A percentile compares a stretch with the other conserved stretches of the same genome.
Evolutionary conservation across 176 grass and related monocot species (phyloP).

Genomic region (Aegilops tauschii): DNA sequence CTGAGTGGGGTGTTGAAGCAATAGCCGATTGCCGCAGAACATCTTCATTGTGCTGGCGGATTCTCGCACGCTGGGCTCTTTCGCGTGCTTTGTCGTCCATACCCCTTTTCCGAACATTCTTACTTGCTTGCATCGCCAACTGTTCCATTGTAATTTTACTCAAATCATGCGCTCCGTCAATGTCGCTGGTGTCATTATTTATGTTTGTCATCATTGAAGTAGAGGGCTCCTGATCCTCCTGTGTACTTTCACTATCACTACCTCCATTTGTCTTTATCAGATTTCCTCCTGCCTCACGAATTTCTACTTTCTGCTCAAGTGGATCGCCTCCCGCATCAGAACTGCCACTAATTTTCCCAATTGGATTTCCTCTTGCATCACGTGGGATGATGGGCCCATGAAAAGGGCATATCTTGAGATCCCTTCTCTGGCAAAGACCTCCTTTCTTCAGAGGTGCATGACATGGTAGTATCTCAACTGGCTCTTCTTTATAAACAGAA

Average conservation of each 20-base stretch:
- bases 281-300: constrained; percentile 48
- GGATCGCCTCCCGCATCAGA: constrained; percentile 41
- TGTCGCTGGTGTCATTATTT: constrained; percentile 3
- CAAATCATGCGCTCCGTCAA: neutral
- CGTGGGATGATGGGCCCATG: constrained; percentile 43
- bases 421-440: constrained; percentile 80
- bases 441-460: constrained; percentile 75
- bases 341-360: neutral
- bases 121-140: constrained; percentile 57
- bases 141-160: constrained; percentile 44
- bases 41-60: constrained; percentile 81
- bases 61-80: constrained; percentile 54
- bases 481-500: constrained; percentile 84
- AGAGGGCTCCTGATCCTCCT: neutral
- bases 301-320: constrained; percentile 12
- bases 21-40: constrained; percentile 72
- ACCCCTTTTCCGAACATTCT: constrained; percentile 63
- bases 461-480: constrained; percentile 67
- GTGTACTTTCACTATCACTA: constrained; percentile 13
- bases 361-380: constrained; percentile 19
- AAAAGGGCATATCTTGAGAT: constrained; percentile 83
- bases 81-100: constrained; percentile 53
- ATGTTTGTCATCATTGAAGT: constrained; percentile 9
- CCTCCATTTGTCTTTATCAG: constrained; percentile 16
- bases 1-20: constrained; percentile 77